Percentiles rank a stretch among this genome's conserved stretches.
Conservation (phyloP, 2,329 filamentous ascomycete species). For the Trichoderma aggressivum region DNA sequence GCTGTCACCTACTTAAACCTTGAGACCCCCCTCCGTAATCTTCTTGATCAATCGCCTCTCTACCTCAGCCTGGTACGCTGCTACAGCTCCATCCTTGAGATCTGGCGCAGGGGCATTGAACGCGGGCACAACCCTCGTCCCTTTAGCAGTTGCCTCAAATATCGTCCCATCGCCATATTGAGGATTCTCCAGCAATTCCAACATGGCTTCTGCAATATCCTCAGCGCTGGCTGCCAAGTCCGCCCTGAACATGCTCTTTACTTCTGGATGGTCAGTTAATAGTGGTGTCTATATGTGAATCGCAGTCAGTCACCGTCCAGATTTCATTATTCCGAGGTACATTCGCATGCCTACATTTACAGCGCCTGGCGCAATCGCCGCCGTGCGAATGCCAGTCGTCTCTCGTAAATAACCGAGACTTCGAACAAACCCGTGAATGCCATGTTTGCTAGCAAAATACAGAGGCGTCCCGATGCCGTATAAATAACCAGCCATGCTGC, state of each 20-base stretch:
- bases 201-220: neutral
- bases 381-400: neutral
- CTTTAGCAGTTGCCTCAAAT: neutral
- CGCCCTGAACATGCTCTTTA: neutral
- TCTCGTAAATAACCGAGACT: neutral
- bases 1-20: neutral
- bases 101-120: neutral
- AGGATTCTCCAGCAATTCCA: neutral
- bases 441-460: neutral
- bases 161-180: neutral
- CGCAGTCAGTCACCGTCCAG: neutral
- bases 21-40: neutral
- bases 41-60: neutral
- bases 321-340: neutral
- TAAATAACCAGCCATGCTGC: neutral
- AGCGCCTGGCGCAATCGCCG: neutral
- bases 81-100: neutral
- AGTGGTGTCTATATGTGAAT: neutral
- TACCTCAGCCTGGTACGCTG: neutral
- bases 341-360: neutral
- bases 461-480: neutral
- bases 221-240: neutral
- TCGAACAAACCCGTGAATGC: neutral
- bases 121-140: neutral
- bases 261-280: neutral